These are phyloP conservation scores for Phytophthora colocasiae DNA, from an alignment of 352 stramenopile genomes.

Conservation along the genomic window DNA sequence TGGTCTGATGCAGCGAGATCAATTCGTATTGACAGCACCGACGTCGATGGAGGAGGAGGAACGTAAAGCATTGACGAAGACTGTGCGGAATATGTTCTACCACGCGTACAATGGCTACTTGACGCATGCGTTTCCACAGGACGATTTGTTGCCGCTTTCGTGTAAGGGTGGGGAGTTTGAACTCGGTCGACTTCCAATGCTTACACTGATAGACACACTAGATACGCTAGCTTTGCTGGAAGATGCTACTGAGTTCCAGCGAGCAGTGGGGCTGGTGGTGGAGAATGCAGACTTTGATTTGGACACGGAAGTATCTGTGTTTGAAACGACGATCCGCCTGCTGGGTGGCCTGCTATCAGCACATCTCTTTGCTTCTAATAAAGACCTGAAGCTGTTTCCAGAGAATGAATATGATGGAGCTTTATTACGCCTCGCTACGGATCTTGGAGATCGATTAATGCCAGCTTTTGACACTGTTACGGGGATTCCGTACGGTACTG, in stretches of 20 bases:
- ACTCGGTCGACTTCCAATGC: constrained; percentile 80
- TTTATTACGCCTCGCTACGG: constrained; percentile 93
- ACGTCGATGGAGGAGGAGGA: constrained; percentile 66
- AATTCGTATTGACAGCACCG: constrained; percentile 66
- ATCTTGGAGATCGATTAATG: constrained; percentile 96
- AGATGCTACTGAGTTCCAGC: constrained; percentile 76
- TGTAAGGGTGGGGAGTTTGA: constrained; percentile 79
- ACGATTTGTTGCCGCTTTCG: constrained; percentile 76
- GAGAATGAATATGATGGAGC: constrained; percentile 90
- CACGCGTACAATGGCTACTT: constrained; percentile 91
- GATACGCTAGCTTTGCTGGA: constrained; percentile 91
- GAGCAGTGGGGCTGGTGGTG: constrained; percentile 71
- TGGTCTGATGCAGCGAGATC: constrained; percentile 71
- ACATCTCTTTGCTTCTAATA: constrained; percentile 83
- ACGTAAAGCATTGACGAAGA: constrained; percentile 55
- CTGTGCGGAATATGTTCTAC: constrained; percentile 91
- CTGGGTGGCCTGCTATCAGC: constrained; percentile 92
- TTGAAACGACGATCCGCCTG: constrained; percentile 94
- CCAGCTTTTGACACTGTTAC: constrained; percentile 96
- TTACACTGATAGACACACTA: constrained; percentile 93
- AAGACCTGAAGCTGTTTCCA: constrained; percentile 57
- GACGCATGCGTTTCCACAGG: constrained; percentile 82
- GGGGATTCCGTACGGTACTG: constrained; percentile 97
- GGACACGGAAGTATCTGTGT: constrained; percentile 92
- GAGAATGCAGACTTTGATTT: constrained; percentile 76